Base-by-base conservation (phyloP, 306 rosid species). In the Boehmeria nivea region DNA sequence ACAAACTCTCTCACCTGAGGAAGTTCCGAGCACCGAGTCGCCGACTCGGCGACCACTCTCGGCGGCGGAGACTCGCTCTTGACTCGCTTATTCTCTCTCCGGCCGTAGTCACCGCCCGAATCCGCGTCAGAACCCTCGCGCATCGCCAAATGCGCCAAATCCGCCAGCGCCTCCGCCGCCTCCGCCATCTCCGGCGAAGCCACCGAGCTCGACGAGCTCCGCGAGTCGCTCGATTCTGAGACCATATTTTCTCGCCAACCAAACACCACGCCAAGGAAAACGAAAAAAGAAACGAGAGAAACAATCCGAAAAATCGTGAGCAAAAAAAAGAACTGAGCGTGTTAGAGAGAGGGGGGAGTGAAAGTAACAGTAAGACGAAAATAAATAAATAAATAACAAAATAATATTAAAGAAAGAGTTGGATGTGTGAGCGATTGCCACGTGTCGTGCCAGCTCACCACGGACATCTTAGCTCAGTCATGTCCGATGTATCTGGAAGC, bases 161-260 rank as follows among this genome's bases (percentile, higher is more conserved):
- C 82, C 9, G 86, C 96, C 0, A 93, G 79, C 53, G 94, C 90
- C 87, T 85, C 96, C 33, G 99, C 99, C 68, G 95, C 99, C 74
- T 87, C 88, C 14, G 54, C 12, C 12, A n/a, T 6, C 31, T 19
- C 16, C 8, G 3, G 59, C 12, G 66, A 19, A 4, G 69, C 52
- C 3, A 71, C 34, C 2, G 47, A 23, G 2, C 67, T 54, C 0
- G 83, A 43, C 15, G 68, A 59, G 10, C 71, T 50, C 7, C 31
- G 42, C 42, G 67, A 26, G 67, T 59, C 60, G 49, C 69, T 79
- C 21, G 76, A 66, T 4, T 47, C 67, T 8, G 33, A 56, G 17
- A 40, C 17, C 15, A 8, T 60, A 66, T 15, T 72, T 43, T 12
- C 61, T 58, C 14, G 78, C 70, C 20, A 67, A 78, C 76, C 68